Evolutionary conservation across 495 filamentous ascomycete species (phyloP).

Genomic region (Trichoderma gamsii): DNA sequence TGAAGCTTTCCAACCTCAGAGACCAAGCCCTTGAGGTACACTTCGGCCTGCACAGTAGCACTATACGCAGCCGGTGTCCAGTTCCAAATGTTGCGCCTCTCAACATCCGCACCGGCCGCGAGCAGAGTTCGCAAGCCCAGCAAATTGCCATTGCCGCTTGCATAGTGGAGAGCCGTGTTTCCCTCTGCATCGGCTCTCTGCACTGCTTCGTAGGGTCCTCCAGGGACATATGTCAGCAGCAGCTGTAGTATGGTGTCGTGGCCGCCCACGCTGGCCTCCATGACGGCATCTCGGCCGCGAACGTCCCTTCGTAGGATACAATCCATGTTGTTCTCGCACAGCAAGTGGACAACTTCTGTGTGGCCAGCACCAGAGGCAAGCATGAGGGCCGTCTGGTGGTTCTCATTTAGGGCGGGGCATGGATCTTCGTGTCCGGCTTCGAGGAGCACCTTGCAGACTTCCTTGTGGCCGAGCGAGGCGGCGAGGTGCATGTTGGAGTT

Average conservation of each 20-base stretch:
- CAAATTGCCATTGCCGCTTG: conserved; percentile 60
- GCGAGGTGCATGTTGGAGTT: conserved; percentile 78
- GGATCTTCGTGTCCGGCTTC: conserved; percentile 50
- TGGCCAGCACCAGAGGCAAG: conserved; percentile 53
- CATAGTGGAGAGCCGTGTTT: conserved; percentile 72
- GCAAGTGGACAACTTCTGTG: conserved; percentile 54
- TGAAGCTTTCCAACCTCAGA: conserved; percentile 37
- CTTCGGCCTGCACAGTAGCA: conserved; percentile 66
- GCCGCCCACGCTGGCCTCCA: conserved; percentile 49
- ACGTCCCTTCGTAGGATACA: conserved; percentile 49
- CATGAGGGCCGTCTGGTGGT: conserved; percentile 66
- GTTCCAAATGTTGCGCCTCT: conserved; percentile 53
- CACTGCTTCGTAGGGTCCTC: conserved; percentile 41
- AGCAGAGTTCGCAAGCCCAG: conserved; percentile 67
- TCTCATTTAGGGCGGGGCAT: conserved; percentile 60
- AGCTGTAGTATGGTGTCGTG: conserved; percentile 56
- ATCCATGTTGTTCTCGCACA: conserved; percentile 38
- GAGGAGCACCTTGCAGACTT: conserved; percentile 53
- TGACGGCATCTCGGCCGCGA: conserved; percentile 52
- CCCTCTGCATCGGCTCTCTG: conserved; percentile 54
- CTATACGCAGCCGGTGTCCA: conserved; percentile 71
- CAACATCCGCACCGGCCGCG: conserved; percentile 31
- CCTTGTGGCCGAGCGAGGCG: conserved; percentile 57
- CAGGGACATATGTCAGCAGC: conserved; percentile 49
- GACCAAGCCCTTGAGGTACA: conserved; percentile 63